phyloP scores from a whole-genome alignment of 2,329 filamentous ascomycete species.

The Xylaria sp. region DNA sequence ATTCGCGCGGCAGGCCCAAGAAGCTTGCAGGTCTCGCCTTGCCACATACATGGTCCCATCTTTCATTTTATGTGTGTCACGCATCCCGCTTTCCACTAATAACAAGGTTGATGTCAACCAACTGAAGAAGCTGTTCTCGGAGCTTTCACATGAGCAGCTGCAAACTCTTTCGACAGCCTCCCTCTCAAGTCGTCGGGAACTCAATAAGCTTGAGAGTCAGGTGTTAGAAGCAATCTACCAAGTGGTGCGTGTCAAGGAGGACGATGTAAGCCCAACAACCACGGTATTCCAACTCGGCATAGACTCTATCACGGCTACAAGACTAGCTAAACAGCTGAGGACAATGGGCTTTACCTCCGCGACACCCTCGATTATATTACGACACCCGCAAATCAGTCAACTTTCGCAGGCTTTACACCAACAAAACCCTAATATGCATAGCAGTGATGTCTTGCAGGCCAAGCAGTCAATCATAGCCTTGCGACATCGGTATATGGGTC shows the following conservation, averaged over 20 bases:
- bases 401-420: constrained; percentile 48
- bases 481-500: constrained; percentile 62
- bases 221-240: constrained; percentile 61
- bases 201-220: constrained; percentile 48
- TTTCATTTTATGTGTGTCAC: constrained; percentile 73
- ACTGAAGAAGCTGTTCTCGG: constrained; percentile 69
- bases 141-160: constrained; percentile 64
- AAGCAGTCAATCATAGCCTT: constrained; percentile 68
- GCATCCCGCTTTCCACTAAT: constrained; percentile 81
- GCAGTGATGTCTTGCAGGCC: constrained; percentile 50
- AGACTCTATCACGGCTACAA: constrained; percentile 84
- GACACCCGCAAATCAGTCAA: constrained; percentile 57
- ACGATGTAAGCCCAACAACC: constrained; percentile 56
- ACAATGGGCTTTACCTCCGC: constrained; percentile 64
- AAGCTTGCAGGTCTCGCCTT: constrained; percentile 71
- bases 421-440: constrained; percentile 18
- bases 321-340: constrained; percentile 69
- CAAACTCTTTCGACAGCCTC: constrained; percentile 56
- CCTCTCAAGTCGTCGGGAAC: constrained; percentile 23
- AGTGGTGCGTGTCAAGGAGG: constrained; percentile 53
- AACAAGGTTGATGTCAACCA: constrained; percentile 84
- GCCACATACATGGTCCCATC: constrained; percentile 92
- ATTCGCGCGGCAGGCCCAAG: constrained; percentile 55
- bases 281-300: constrained; percentile 87
- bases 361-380: constrained; percentile 71